phyloP scores from a whole-genome alignment of 495 filamentous ascomycete genomes.

The Penicillium pancosmium region DNA sequence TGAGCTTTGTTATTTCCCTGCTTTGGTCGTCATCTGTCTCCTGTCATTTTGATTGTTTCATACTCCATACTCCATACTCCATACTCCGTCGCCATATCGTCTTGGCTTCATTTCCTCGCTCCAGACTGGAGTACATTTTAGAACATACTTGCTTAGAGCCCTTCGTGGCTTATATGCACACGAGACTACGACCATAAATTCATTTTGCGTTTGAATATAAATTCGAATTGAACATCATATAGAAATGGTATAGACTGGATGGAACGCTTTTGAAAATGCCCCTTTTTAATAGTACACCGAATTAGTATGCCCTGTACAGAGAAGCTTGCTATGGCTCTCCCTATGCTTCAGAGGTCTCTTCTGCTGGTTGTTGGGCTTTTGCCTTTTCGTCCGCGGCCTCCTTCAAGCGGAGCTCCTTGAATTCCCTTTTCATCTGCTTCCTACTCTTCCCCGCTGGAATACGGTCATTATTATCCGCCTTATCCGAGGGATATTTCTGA shows the following conservation, averaged over 20 bases:
- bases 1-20: conserved; percentile 13
- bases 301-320: conserved; percentile 4
- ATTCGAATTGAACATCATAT: neutral
- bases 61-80: too few species aligned
- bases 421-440: conserved; percentile 55
- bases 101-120: neutral
- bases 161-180: conserved; percentile 7
- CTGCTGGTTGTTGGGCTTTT: conserved; percentile 37
- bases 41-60: conserved; percentile 8
- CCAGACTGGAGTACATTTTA: conserved; percentile 7
- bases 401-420: conserved; percentile 27
- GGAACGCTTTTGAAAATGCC: conserved; percentile 11
- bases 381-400: conserved; percentile 47
- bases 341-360: conserved; percentile 19
- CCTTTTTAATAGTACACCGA: conserved; percentile 14
- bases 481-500: conserved; percentile 60
- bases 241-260: neutral
- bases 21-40: neutral
- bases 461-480: conserved; percentile 24
- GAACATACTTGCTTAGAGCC: conserved; percentile 13
- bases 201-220: conserved; percentile 1
- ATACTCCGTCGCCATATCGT: conserved; percentile 10
- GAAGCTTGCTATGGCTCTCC: neutral
- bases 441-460: conserved; percentile 47
- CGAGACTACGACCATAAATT: conserved; percentile 10